Percentiles rank a stretch among this genome's conserved stretches.
phyloP scores from a whole-genome alignment of 2,329 filamentous ascomycete genomes.

The Fusarium sp. region DNA sequence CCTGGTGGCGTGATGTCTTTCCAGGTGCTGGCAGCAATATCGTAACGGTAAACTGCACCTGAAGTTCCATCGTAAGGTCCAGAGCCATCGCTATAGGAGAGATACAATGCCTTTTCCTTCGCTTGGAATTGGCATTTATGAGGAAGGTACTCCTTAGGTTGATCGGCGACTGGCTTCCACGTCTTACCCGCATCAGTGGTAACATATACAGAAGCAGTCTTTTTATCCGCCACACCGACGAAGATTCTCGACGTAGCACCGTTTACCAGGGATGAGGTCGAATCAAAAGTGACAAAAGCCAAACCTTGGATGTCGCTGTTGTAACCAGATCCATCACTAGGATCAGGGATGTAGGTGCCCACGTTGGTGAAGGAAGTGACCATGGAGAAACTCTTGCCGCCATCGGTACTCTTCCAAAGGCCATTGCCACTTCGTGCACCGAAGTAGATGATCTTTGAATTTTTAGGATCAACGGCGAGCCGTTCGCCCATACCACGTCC shows the following conservation, averaged over 20 bases:
- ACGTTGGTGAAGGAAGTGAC: slow-evolving; percentile 64
- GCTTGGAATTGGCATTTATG: slow-evolving; percentile 66
- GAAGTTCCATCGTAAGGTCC: slow-evolving; percentile 68
- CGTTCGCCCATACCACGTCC: slow-evolving; percentile 70
- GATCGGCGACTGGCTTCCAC: slow-evolving; percentile 63
- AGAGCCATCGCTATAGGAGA: slow-evolving; percentile 66
- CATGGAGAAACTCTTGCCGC: slow-evolving; percentile 65
- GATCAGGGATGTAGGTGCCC: slow-evolving; percentile 62
- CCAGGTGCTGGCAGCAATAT: slow-evolving; percentile 62
- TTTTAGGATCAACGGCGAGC: slow-evolving; percentile 68
- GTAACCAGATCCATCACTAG: slow-evolving; percentile 59
- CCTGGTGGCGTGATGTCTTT: slow-evolving; percentile 68
- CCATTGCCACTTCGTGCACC: slow-evolving; percentile 70
- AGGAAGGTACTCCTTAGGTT: slow-evolving; percentile 64
- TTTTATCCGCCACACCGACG: slow-evolving; percentile 66
- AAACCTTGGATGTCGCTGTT: slow-evolving; percentile 61
- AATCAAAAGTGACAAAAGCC: slow-evolving; percentile 67
- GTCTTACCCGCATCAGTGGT: slow-evolving; percentile 65
- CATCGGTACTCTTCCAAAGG: slow-evolving; percentile 69
- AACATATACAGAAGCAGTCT: slow-evolving; percentile 65
- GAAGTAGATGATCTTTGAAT: slow-evolving; percentile 68
- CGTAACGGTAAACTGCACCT: slow-evolving; percentile 67
- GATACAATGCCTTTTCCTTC: slow-evolving; percentile 64
- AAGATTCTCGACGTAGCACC: slow-evolving; percentile 68
- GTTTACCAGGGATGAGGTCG: slow-evolving; percentile 59